These are phyloP conservation scores for Neurospora sp. DNA, from an alignment of 495 filamentous ascomycete genomes.

Conservation along the genomic window DNA sequence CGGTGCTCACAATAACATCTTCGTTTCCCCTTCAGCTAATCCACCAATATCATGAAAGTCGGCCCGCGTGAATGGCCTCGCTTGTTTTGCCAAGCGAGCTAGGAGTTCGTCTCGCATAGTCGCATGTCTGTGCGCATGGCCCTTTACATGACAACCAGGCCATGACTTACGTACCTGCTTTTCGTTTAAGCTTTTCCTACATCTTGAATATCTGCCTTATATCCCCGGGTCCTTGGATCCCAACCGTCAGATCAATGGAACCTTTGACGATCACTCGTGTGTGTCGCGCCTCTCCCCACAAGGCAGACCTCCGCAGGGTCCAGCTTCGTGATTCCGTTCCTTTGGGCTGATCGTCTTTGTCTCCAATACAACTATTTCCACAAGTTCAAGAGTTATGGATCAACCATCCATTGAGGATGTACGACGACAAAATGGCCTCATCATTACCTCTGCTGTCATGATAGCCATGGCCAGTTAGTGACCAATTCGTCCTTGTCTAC, in stretches of 20 bases:
- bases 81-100: background rate
- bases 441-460: conserved; percentile 8
- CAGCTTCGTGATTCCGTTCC: background rate
- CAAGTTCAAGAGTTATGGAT: background rate
- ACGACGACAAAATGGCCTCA: conserved; percentile 5
- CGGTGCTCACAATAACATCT: background rate
- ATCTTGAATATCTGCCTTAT: background rate
- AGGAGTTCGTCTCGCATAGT: background rate
- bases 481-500: background rate
- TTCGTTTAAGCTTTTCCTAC: background rate
- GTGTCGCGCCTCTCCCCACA: background rate
- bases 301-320: background rate
- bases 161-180: too few species aligned
- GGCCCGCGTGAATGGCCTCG: background rate
- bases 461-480: conserved; percentile 8
- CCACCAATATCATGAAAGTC: background rate
- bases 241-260: background rate
- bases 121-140: background rate
- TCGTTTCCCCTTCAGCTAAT: background rate
- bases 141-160: too few species aligned
- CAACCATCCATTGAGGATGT: background rate
- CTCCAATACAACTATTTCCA: background rate
- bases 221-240: background rate
- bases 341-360: background rate
- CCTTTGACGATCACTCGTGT: background rate